Conservation (phyloP, 139 green algal genomes). For the Zygnema cylindricum region DNA sequence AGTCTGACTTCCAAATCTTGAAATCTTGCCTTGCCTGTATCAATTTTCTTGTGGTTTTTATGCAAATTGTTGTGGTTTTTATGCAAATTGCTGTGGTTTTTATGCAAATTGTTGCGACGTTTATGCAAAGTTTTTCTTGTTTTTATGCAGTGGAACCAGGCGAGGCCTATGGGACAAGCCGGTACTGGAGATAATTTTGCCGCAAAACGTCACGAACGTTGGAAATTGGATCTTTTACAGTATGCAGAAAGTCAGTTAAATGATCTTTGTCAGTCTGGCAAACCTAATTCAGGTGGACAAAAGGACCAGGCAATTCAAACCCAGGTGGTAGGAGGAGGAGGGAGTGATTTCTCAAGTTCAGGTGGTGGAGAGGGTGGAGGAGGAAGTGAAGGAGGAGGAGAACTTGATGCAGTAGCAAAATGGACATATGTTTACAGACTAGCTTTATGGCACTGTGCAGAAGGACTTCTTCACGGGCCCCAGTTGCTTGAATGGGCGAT, state of each 20-base stretch:
- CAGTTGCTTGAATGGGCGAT: conserved; percentile 43
- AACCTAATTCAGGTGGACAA: neutral
- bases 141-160: neutral
- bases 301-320: neutral
- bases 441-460: conserved; percentile 19
- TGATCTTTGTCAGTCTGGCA: neutral
- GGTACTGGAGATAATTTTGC: neutral
- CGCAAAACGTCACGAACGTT: neutral
- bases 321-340: no score
- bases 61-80: no score
- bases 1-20: no score
- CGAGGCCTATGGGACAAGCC: neutral
- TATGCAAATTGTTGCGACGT: no score
- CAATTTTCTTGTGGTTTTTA: no score
- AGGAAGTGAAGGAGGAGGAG: neutral
- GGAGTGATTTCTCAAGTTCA: neutral
- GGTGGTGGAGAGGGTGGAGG: neutral
- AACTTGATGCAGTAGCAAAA: conserved; percentile 17
- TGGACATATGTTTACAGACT: conserved; percentile 40
- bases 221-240: neutral
- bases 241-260: neutral
- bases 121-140: no score
- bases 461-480: conserved; percentile 33
- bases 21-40: no score
- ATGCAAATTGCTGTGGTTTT: no score